Evolutionary conservation across 176 grass and related monocot genomes (phyloP).

Genomic region (Aegilops bicornis): DNA sequence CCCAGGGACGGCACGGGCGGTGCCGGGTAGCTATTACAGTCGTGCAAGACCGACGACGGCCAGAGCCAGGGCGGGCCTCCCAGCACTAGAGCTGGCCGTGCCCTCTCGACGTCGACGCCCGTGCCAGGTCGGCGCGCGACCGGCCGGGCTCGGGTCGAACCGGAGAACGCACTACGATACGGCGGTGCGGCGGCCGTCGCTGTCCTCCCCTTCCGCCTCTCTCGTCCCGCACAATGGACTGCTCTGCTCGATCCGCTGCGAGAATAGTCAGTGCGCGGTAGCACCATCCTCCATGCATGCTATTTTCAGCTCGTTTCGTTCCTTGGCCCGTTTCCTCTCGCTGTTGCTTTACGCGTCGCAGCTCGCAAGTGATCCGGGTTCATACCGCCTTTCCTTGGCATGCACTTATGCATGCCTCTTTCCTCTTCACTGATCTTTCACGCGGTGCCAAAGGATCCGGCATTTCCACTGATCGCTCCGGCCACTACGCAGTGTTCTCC

Average conservation of each 20-base stretch:
- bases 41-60: background rate
- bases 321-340: background rate
- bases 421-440: background rate
- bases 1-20: constrained; percentile 20
- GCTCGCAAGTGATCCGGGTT: background rate
- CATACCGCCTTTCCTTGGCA: constrained; percentile 43
- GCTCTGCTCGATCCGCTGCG: background rate
- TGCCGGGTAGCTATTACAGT: too few relatives aligned
- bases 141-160: too few relatives aligned
- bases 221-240: constrained; percentile 5
- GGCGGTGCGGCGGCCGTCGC: constrained; percentile 24
- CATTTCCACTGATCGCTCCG: constrained; percentile 4
- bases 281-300: background rate
- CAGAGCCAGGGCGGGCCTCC: background rate
- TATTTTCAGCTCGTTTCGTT: background rate
- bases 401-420: constrained; percentile 18
- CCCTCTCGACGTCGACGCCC: background rate
- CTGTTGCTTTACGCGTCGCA: too few relatives aligned
- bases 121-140: background rate
- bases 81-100: background rate
- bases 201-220: background rate
- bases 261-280: background rate
- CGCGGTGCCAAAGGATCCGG: background rate
- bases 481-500: constrained; percentile 11
- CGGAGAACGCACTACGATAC: too few relatives aligned